Evolutionary conservation across 768 basidiomycete genomes (phyloP), one percentile per base, ranked within the genome.

Genomic region (Pulveroboletus sp.): DNA sequence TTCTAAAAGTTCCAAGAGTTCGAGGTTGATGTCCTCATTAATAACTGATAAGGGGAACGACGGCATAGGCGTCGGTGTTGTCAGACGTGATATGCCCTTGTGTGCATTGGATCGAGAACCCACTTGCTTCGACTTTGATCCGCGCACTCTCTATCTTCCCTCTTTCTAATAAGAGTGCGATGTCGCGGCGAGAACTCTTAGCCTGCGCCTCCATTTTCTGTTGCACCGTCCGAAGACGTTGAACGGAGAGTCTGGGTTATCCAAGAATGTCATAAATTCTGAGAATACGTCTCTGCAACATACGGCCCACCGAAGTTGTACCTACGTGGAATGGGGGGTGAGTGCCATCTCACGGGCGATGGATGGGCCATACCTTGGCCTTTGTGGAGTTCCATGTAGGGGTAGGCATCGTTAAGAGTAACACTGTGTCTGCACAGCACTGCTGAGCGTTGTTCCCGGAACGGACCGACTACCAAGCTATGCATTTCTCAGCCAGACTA

Each of bases 141-240:
- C 82, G 75, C 4, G 93, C 90, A 0, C 87, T 92, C 71, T 95
- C 93, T 21, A 84, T 55, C 71, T 89, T 92, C 30, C 83, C 81
- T 64, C 77, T 78, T 69, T 93, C 89, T 7, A 95, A 65, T 15
- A 92, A 73, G 21, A 80, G 75, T 5, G 91, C 91, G 43, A 93
- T 89, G 54, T 94, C 91, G 38, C 89, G 76, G 17, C 93, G 76
- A 32, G 86, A 63, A 36, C 70, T 55, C 68, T 88, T 87, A 2
- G 84, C 83, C 17, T 96, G 82, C 0, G 93, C 92, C 57, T 85
- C 82, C 70, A 88, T 93, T 80, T 98, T 98, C 72, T 93, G 89
- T 58, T 93, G 88, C 9, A 93, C 72, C 17, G 84, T 93, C 49
- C 89, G 79, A 52, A 93, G 73, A 15, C 89, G 81, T 67, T 94